Evolutionary conservation across 805 yeast species (phyloP).

Genomic region (Tetrapisispora fleetii): DNA sequence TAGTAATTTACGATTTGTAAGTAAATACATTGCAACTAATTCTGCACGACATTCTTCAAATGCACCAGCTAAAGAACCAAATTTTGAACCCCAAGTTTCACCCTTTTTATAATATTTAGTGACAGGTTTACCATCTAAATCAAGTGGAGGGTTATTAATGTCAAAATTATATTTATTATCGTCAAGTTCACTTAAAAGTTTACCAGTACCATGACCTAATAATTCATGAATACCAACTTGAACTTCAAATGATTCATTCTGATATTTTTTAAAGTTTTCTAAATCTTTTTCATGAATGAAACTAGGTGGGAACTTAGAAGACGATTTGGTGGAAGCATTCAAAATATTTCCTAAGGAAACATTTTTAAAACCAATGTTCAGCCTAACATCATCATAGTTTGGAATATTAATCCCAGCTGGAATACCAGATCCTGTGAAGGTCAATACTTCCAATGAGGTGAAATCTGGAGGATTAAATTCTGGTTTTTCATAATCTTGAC

Average conservation of each 20-base stretch:
- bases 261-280: conserved; percentile 54
- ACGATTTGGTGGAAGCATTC: conserved; percentile 52
- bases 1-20: conserved; percentile 57
- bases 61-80: conserved; percentile 75
- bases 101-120: conserved; percentile 65
- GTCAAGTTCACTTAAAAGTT: conserved; percentile 50
- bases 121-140: conserved; percentile 51
- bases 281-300: conserved; percentile 48
- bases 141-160: conserved; percentile 48
- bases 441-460: conserved; percentile 79
- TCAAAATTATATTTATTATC: conserved; percentile 69
- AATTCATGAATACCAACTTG: conserved; percentile 91
- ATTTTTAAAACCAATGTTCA: conserved; percentile 77
- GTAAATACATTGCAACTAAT: conserved; percentile 72
- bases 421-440: conserved; percentile 82
- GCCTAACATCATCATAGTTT: conserved; percentile 80
- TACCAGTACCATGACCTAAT: conserved; percentile 88
- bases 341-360: conserved; percentile 83
- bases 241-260: conserved; percentile 79
- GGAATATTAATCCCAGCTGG: conserved; percentile 94
- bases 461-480: conserved; percentile 87
- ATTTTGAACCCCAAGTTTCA: conserved; percentile 84
- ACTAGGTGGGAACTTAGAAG: conserved; percentile 49
- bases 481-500: conserved; percentile 64
- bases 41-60: conserved; percentile 94